Base-by-base conservation (phyloP, 2,329 filamentous ascomycete genomes). In the Hypoxylon sp. region DNA sequence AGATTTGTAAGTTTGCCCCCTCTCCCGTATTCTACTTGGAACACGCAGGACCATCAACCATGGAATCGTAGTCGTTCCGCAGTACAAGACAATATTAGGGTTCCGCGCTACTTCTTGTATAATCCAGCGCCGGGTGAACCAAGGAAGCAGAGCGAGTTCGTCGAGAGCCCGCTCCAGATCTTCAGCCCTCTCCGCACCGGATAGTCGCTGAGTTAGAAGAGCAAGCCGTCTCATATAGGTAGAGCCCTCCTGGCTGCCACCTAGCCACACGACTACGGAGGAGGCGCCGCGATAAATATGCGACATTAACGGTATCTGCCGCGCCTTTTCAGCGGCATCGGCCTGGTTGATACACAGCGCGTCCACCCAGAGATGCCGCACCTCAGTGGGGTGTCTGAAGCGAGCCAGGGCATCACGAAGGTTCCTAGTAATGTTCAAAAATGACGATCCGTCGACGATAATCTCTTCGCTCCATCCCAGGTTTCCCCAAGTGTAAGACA, bases 341-440 rank as follows among this genome's bases (percentile, higher is more conserved):
- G 43, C 24, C 29, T 51, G 48, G 33, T 50, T 50, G 17, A 41
- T 49, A 27, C 47, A 49, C 6, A 49, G 18, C n/a, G 47, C 47
- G 10, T 49, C 47, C 13, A 49, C 24, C 48, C 48, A 50, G 9
- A 50, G 13, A 9, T 9, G 17, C 6, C 48, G 37, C 7, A 6
- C 8, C 11, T 24, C 26, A 13, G 15, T 24, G 6, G 48, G 48
- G 23, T 37, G 29, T 18, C 46, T 17, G 23, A 55, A 55, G 17
- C 45, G 52, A 21, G 8, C n/a, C 21, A 55, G 21, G 11, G 45
- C 52, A 29, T 45, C 24, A 5, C n/a, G 15, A 9, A 55, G 45
- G 11, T 55, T 55, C n/a, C 6, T 15, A 2, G 52, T 49, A 18
- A 55, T 49, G 8, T 4, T 26, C 11, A 42, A n/a, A 8, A 15